phyloP scores from a whole-genome alignment of 495 filamentous ascomycete genomes.

The Penicillium atrosanguineum region DNA sequence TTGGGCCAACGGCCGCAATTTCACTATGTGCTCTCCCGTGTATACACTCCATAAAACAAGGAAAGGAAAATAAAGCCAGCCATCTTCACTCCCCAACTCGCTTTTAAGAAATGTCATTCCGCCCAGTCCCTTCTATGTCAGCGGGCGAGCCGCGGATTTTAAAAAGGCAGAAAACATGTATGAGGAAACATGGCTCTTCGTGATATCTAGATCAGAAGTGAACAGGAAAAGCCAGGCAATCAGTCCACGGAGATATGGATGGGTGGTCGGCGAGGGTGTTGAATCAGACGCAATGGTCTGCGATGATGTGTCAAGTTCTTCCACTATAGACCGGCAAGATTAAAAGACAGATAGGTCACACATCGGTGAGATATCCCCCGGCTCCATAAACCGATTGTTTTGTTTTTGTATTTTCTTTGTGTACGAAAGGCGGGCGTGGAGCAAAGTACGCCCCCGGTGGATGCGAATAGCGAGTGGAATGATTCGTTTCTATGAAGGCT shows the following conservation, averaged over 20 bases:
- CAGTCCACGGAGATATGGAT: slow-evolving; percentile 15
- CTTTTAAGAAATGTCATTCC: slow-evolving; percentile 17
- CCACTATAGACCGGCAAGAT: not conserved
- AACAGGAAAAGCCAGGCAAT: slow-evolving; percentile 48
- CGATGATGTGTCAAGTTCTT: not conserved
- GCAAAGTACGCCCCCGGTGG: slow-evolving; percentile 5
- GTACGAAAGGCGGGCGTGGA: not conserved
- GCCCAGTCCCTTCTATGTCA: slow-evolving; percentile 18
- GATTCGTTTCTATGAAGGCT: slow-evolving; percentile 1
- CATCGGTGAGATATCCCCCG: slow-evolving; percentile 1
- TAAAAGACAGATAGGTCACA: slow-evolving; percentile 4
- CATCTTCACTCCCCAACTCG: slow-evolving; percentile 20
- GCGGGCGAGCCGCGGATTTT: slow-evolving; percentile 60
- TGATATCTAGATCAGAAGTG: slow-evolving; percentile 72
- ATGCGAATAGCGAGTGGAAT: slow-evolving; percentile 9
- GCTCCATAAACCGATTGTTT: not conserved
- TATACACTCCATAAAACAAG: slow-evolving; percentile 14
- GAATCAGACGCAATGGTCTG: slow-evolving; percentile 15
- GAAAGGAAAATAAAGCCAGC: slow-evolving; percentile 12
- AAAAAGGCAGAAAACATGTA: slow-evolving; percentile 53
- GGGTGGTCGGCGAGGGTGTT: slow-evolving; percentile 21
- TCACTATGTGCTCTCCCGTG: slow-evolving; percentile 20
- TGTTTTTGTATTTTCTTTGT: slow-evolving; percentile 3
- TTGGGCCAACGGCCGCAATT: slow-evolving; percentile 5
- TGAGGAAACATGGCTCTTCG: slow-evolving; percentile 39